Evolutionary conservation across 1,284 basidiomycete species (phyloP), one percentile per base, ranked within the genome.

Genomic region (Cronartium quercuum): DNA sequence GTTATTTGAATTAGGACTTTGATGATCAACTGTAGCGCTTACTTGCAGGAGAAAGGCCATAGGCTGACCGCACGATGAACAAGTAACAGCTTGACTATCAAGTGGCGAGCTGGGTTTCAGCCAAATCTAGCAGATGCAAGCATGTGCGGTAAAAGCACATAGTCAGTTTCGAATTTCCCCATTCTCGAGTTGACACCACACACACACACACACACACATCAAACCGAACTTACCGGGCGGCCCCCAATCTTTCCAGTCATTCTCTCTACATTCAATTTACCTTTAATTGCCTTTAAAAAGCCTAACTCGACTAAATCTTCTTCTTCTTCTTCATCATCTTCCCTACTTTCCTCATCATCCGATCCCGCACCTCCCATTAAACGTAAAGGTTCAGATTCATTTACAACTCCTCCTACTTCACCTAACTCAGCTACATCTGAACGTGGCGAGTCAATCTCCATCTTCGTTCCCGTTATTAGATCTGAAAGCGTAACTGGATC

Each of bases 1-100:
- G 34, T 21, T 13, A 35, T 55, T 47, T 29, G 5, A 21, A 61
- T 61, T 29, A 29, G 21, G 15, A 24, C 21, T 12, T 18, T 4
- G 13, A 15, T 10, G 34, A 13, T 63, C 21, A 10, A 66, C 7
- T 7, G 18, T 9, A n/a, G 9, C 15, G 34, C 40, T 68, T 44
- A 75, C 73, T 37, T 75, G 73, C 41, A 75, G 35, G 9, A 75
- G 41, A 64, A 75, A 75, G 42, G 35, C 55, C 73, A 75, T 75
- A 10, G 65, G n/a, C 29, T 29, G 13, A 37, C 10, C 42, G n/a
- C 73, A 75, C 10, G 35, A 38, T 47, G 65, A 62, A 42, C 73
- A 75, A 5, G 3, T 62, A 40, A 13, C 42, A 9, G n/a, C 47
- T 58, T 42, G 35, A 35, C 41, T 40, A 24, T 63, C 42, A 21